Conservation (phyloP, 2,329 filamentous ascomycete genomes). For the Aureobasidium sp. region DNA sequence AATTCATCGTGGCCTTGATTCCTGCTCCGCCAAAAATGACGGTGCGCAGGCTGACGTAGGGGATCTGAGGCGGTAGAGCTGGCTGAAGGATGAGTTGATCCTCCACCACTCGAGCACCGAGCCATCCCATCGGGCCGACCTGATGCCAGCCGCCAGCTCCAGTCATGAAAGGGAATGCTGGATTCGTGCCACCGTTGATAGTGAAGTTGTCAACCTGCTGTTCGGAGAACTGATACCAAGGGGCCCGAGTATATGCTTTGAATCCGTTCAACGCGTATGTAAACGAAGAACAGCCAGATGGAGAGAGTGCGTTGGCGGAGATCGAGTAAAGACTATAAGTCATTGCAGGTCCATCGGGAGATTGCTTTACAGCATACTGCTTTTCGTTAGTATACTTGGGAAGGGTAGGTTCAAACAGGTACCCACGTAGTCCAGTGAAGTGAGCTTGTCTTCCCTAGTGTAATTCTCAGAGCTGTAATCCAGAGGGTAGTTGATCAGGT, state of each 20-base stretch:
- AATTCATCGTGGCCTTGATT: slow-evolving; percentile 52
- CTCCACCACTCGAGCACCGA: slow-evolving; percentile 53
- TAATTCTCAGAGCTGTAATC: slow-evolving; percentile 40
- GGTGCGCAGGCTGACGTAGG: slow-evolving; percentile 50
- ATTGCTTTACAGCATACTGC: slow-evolving; percentile 51
- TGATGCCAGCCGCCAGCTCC: slow-evolving; percentile 62
- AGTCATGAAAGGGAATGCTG: slow-evolving; percentile 62
- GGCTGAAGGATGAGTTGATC: slow-evolving; percentile 56
- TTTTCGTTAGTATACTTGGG: neutral
- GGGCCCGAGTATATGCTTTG: slow-evolving; percentile 54
- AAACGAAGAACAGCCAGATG: slow-evolving; percentile 58
- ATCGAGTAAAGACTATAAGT: slow-evolving; percentile 63
- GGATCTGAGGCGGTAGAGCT: slow-evolving; percentile 56
- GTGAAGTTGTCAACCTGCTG: slow-evolving; percentile 54
- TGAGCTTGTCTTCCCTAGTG: slow-evolving; percentile 40
- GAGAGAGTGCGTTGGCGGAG: slow-evolving; percentile 55
- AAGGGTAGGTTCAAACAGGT: neutral
- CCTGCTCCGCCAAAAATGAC: slow-evolving; percentile 60
- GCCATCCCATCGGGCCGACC: slow-evolving; percentile 57
- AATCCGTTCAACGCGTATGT: slow-evolving; percentile 58
- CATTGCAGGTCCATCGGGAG: slow-evolving; percentile 60
- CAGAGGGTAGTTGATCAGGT: slow-evolving; percentile 54
- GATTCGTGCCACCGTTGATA: slow-evolving; percentile 56
- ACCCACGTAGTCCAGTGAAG: slow-evolving; percentile 44
- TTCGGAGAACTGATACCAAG: slow-evolving; percentile 64